These are phyloP conservation scores for Senecio squalidus DNA, from an alignment of 140 eudicot species.

Conservation along the genomic window DNA sequence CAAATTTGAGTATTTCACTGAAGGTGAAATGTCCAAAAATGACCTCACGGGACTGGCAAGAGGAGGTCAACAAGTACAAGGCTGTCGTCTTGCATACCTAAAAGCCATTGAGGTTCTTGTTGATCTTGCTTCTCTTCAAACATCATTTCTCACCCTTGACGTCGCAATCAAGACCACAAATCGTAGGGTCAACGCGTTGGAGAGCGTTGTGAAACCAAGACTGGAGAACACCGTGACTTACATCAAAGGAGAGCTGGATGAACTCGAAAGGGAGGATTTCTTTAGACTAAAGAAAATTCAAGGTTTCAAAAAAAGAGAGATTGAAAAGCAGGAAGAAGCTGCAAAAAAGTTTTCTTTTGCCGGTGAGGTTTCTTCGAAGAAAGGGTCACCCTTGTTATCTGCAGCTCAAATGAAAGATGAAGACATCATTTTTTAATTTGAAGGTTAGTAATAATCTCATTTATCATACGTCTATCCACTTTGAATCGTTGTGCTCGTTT, in stretches of 20 bases:
- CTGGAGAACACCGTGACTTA: constrained; percentile 69
- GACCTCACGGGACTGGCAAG: constrained; percentile 75
- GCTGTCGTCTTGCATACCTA: constrained; percentile 65
- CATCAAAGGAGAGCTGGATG: constrained; percentile 85
- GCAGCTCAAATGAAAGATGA: constrained; percentile 54
- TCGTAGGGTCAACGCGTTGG: constrained; percentile 84
- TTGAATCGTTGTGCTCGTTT: constrained; percentile 2
- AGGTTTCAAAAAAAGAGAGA: constrained; percentile 74
- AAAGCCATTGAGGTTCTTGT: constrained; percentile 78
- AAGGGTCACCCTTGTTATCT: constrained; percentile 35
- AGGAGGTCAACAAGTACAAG: constrained; percentile 81
- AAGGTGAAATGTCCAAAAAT: constrained; percentile 59
- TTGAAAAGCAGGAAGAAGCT: constrained; percentile 50
- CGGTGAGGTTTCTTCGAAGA: constrained; percentile 45
- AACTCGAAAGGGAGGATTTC: constrained; percentile 86
- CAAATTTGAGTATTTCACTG: constrained; percentile 59
- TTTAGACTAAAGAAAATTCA: constrained; percentile 83
- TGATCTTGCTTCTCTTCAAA: constrained; percentile 76
- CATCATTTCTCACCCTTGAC: constrained; percentile 85
- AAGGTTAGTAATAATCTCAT: constrained; percentile 24
- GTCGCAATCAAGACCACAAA: constrained; percentile 86
- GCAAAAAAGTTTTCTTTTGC: constrained; percentile 36
- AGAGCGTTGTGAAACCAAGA: constrained; percentile 79
- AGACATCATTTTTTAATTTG: constrained; percentile 60
- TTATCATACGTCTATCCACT: constrained; percentile 6